Conservation (phyloP, 1,139 yeast genomes). For the Geotrichum phurueaensis region DNA sequence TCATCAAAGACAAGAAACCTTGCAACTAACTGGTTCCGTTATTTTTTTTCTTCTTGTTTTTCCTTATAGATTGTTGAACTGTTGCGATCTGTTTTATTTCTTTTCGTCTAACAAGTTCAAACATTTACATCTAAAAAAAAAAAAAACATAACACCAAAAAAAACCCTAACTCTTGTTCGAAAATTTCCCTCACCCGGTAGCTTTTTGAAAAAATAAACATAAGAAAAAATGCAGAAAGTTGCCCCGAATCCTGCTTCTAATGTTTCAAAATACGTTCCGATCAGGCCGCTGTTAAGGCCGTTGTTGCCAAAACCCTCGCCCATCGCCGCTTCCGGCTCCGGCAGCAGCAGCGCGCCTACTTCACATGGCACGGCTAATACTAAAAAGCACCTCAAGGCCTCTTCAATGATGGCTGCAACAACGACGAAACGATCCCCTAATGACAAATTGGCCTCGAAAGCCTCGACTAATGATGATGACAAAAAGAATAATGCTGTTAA, state of each 20-base stretch:
- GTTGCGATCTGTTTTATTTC: conserved; percentile 17
- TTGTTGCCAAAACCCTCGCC: conserved; percentile 19
- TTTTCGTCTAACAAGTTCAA: conserved; percentile 9
- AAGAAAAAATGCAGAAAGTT: background rate
- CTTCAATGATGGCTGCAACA: background rate
- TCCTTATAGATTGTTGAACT: background rate
- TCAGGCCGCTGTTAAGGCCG: conserved; percentile 13
- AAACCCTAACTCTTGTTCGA: background rate
- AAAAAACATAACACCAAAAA: background rate
- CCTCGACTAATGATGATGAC: conserved; percentile 1
- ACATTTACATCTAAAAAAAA: background rate
- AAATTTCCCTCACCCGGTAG: background rate
- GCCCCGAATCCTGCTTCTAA: background rate
- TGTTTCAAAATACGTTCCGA: conserved; percentile 10
- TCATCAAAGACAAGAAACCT: background rate
- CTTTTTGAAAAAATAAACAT: too few relatives aligned
- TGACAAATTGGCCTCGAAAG: background rate
- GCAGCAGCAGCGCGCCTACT: background rate
- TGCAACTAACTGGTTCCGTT: background rate
- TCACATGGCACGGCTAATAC: background rate
- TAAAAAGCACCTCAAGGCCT: background rate
- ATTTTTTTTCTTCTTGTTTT: background rate
- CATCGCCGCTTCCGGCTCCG: conserved; percentile 14
- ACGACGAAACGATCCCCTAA: background rate
- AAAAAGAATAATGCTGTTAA: background rate